Evolutionary conservation across 2,329 filamentous ascomycete species (phyloP), one percentile per base, ranked within the genome.

Genomic region (Diaporthe amygdali): DNA sequence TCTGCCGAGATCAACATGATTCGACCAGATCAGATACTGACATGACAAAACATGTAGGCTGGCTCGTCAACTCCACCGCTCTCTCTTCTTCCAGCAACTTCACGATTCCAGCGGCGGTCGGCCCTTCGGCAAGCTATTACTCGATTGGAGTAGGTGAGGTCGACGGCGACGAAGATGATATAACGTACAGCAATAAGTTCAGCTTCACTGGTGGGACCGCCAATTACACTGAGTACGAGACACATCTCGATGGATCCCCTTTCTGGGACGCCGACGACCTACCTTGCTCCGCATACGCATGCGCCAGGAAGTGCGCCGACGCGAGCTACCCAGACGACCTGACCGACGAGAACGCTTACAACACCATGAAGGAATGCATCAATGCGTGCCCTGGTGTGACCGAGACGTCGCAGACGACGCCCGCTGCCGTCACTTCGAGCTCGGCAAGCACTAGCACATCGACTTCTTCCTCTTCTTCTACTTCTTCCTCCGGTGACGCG

Each of bases 311-410:
- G 30, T 64, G 59, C n/a, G 59, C 30, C 12, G 59, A 64, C 5
- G 59, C 59, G 14, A 64, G 59, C 59, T 64, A 64, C 14, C 59
- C 59, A 8, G 59, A 37, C 5, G 59, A 64, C 44, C 44, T 64
- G n/a, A 25, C 59, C 30, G 44, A 64, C 27, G 15, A 27, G 27
- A 49, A 15, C 3, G 59, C 88, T 3, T 64, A 64, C 8, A 10
- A 49, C 2, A 64, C 59, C n/a, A 64, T 64, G 59, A 64, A 25
- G 15, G n/a, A 25, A 5, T 64, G 59, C 30, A 37, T 64, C 14
- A 47, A 49, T 7, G 7, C 17, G 1, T 64, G 59, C n/a, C n/a
- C n/a, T 3, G 59, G 59, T n/a, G 59, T 64, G n/a, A 37, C 59
- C 30, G 10, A 49, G 44, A 64, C 59, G 3, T 64, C 59, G 9